Base-by-base conservation (phyloP, 768 basidiomycete genomes). In the Paxillus involutus region DNA sequence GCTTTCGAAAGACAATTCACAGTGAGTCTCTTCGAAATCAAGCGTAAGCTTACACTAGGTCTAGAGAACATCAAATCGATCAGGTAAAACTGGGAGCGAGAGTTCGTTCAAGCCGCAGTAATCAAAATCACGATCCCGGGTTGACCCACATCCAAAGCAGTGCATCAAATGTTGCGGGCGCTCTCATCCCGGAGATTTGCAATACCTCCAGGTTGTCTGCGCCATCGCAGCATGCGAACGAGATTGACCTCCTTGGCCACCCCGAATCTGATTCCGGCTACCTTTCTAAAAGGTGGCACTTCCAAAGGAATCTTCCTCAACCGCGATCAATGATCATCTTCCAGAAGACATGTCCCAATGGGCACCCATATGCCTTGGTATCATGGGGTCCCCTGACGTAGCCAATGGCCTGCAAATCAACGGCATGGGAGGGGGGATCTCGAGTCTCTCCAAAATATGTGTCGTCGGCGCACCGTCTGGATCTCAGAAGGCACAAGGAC, bases 351-450 rank as follows among this genome's bases (percentile, higher is more conserved):
- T 63, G 13, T 59, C 73, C 0, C 69, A 79, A 64, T 89, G 86
- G 88, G 67, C 73, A 14, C 71, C 73, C 32, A 82, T 89, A 46
- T 86, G 90, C 59, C 76, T 85, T 9, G 80, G 84, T 0, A 79
- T 89, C 16, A 89, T 91, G 88, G 89, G 89, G 17, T 89, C 88
- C 4, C 89, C 89, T 0, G 89, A 92, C 62, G 76, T 83, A 3
- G 73, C 78, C 50, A 72, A 88, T 59, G 81, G 80, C 1, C 74
- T 87, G 14, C 89, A 92, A 68, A 74, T 91, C 13, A 84, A 92
- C 58, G 89, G 89, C 10, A 88, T 91, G 86, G 89, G 89, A 10
- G 88, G 89, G 6, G 89, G 89, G 3, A 71, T 88, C 9, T 86
- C 85, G 13, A 88, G 85, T 53, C 76, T 89, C 6, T 88, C 86